A percentile compares a stretch with the other conserved stretches of the same genome.
Conservation (phyloP, 2,329 filamentous ascomycete genomes). For the Calonectria pseudoturangicola region DNA sequence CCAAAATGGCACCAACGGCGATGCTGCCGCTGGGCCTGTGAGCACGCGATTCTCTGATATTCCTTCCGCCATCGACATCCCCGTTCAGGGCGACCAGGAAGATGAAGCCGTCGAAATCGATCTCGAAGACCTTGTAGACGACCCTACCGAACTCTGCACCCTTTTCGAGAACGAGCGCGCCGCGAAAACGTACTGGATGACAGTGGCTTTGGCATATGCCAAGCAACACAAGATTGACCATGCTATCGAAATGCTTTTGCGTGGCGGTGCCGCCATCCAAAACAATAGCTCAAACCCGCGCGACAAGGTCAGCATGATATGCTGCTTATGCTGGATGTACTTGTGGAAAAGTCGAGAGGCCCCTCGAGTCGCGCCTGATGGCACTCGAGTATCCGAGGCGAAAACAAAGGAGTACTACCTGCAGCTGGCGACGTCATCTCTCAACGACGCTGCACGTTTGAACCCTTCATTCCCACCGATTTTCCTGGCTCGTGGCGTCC, state of each 20-base stretch:
- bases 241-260: slow-evolving; percentile 82
- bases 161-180: slow-evolving; percentile 96
- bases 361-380: slow-evolving; percentile 77
- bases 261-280: slow-evolving; percentile 83
- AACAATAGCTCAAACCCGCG: slow-evolving; percentile 82
- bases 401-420: slow-evolving; percentile 97
- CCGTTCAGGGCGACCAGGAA: slow-evolving; percentile 78
- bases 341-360: slow-evolving; percentile 92
- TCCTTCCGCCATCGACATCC: slow-evolving; percentile 79
- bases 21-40: slow-evolving; percentile 59
- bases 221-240: slow-evolving; percentile 96
- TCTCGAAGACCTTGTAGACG: slow-evolving; percentile 91
- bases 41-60: slow-evolving; percentile 79
- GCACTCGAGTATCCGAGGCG: slow-evolving; percentile 78
- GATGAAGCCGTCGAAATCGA: slow-evolving; percentile 93
- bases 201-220: slow-evolving; percentile 96
- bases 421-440: slow-evolving; percentile 89
- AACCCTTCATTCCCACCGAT: slow-evolving; percentile 95
- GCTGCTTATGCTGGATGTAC: slow-evolving; percentile 92
- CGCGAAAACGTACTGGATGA: slow-evolving; percentile 96
- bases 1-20: slow-evolving; percentile 67
- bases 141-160: slow-evolving; percentile 95
- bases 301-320: slow-evolving; percentile 89
- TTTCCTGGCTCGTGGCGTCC: slow-evolving; percentile 91
- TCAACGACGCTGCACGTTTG: slow-evolving; percentile 96